Conservation (phyloP, 768 basidiomycete genomes). For the Lentinula sp. region DNA sequence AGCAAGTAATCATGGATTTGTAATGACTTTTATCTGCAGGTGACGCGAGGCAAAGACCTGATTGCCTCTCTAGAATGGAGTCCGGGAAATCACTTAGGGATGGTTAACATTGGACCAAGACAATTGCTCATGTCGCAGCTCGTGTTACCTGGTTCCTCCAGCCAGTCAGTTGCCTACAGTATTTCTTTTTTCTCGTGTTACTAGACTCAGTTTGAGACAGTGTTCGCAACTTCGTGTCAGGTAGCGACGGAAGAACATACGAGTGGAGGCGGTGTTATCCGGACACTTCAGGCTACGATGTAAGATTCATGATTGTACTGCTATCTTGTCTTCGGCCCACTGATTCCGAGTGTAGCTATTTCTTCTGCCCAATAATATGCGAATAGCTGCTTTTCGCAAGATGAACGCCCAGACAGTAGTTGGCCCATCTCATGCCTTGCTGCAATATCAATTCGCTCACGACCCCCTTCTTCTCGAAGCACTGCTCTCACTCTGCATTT, state of each 20-base stretch:
- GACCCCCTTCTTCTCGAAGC: constrained; percentile 56
- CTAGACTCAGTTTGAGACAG: constrained; percentile 25
- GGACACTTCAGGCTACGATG: constrained; percentile 53
- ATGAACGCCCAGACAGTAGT: constrained; percentile 48
- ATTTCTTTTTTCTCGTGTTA: constrained; percentile 8
- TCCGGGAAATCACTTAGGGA: constrained; percentile 48
- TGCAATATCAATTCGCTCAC: constrained; percentile 60
- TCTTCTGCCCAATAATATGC: constrained; percentile 33
- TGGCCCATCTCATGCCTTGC: constrained; percentile 56
- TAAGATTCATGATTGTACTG: constrained; percentile 24
- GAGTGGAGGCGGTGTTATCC: constrained; percentile 59
- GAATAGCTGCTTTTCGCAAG: constrained; percentile 55
- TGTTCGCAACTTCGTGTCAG: constrained; percentile 48
- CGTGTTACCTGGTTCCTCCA: constrained; percentile 44
- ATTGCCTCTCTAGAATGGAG: constrained; percentile 47
- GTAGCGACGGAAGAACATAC: constrained; percentile 49
- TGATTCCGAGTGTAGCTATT: constrained; percentile 30
- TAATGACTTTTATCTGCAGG: constrained; percentile 14
- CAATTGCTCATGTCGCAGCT: constrained; percentile 59
- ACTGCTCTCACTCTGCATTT: constrained; percentile 61
- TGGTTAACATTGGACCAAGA: constrained; percentile 49
- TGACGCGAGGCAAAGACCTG: constrained; percentile 37
- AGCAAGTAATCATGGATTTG: neutral
- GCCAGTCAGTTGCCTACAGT: constrained; percentile 33
- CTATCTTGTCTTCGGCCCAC: constrained; percentile 5